phyloP scores from a whole-genome alignment of 345 rosid genomes.

The rapeseed (Brassica napus) region Da-Ae NC_063445.1:12971001-12971500 shows the following conservation, averaged over 20 bases:
- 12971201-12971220: no score
- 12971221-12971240: no score
- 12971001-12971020: conserved; percentile 87
- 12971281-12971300: not conserved
- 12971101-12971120: conserved; percentile 43
- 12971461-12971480: no score
- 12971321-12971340: not conserved
- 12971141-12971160: no score
- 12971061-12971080: conserved; percentile 87
- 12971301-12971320: not conserved
- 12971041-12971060: conserved; percentile 79
- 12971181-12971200: no score
- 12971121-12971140: not conserved
- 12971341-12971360: conserved; percentile 30
- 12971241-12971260: no score
- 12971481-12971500: no score
- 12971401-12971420: conserved; percentile 76
- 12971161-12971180: no score
- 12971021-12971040: conserved; percentile 80
- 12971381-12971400: conserved; percentile 92
- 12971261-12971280: no score
- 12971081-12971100: conserved; percentile 68
- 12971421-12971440: conserved; percentile 64
- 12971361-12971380: conserved; percentile 94
- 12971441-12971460: no score